Base-by-base conservation (phyloP, 306 rosid species). In the Medicago ruthenica region DNA sequence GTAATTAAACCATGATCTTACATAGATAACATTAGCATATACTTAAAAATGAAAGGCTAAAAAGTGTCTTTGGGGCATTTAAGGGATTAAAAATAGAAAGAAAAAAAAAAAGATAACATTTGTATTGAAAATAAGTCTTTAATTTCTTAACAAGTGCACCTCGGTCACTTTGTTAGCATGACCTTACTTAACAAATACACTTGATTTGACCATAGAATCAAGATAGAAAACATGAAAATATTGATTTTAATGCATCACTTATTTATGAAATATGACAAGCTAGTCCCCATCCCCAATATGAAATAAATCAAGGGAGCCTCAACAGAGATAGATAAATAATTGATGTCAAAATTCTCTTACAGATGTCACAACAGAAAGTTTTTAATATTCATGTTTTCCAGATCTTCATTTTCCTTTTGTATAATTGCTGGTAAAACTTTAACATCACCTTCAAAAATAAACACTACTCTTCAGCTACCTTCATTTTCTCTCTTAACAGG, bases 401-500 rank as follows among this genome's bases (percentile, higher is more conserved):
- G 64, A 72, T 71, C 68, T 74, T 74, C 81, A 21, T 55, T 62
- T 44, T 70, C 31, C 67, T 64, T 42, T 59, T 59, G 21, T 44
- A 84, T 62, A 81, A 55, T 42, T 54, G n/a, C 20, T 65, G 5
- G 40, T 62, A 54, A 10, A 65, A 62, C 39, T 71, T 79, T 69
- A 45, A 22, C 24, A 68, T 78, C 67, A 8, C 37, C 10, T 15
- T 8, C 11, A 59, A 37, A 80, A 74, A 34, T 40, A 67, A 72
- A 6, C 21, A 31, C 7, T 53, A 44, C 20, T 45, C 67, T 79
- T 89, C 79, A 95, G 86, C 83, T 79, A 15, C 80, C 76, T 18
- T 89, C 97, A 48, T 80, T 82, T 67, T 92, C 92, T 31, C 81
- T 81, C 63, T 89, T 90, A 59, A 76, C 54, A 6, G 96, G 87